Base-by-base conservation (phyloP, 2,329 filamentous ascomycete genomes). In the Aciculosporium take region DNA sequence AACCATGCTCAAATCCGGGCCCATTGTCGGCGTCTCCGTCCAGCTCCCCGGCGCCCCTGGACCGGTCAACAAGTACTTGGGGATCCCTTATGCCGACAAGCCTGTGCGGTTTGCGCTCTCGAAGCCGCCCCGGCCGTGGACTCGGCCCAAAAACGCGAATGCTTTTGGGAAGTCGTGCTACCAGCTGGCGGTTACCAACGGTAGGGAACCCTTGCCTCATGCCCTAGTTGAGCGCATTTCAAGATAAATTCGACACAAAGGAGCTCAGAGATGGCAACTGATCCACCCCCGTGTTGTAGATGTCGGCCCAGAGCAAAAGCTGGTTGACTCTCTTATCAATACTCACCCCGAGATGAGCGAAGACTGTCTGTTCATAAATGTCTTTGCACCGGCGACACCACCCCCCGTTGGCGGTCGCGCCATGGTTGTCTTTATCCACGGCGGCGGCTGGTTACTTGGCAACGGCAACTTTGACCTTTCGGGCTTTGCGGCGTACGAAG, bases 311-410 rank as follows among this genome's bases (percentile, higher is more conserved):
- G 39, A 44, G 2, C n/a, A 46, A 2, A 48, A 55, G 1, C 33
- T 56, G 0, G 25, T 53, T 3, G 39, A 49, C 12, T 30, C 38
- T 2, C 20, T 57, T 2, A 55, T 54, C 20, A 49, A 47, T 12
- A 42, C 27, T 1, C 44, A 46, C 7, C 13, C 49, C 1, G 36
- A 42, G 4, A 50, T 55, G 37, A 56, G 54, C 13, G 51, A 57
- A 35, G 54, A 57, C 24, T 57, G 53, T 15, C 48, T 58, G 4
- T 51, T 43, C 21, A 45, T 56, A 2, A 56, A 58, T 23, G 48
- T 52, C 4, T 57, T 57, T 31, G 47, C 50, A 4, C 54, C 53
- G 0, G 30, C 46, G 4, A 37, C 20, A 1, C 37, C 45, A 1
- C 41, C 20, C 0, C 42, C 47, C 3, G 25, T 29, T 5, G 36